phyloP scores from a whole-genome alignment of 75 land plant genomes.

The Picea sitchensis region DNA sequence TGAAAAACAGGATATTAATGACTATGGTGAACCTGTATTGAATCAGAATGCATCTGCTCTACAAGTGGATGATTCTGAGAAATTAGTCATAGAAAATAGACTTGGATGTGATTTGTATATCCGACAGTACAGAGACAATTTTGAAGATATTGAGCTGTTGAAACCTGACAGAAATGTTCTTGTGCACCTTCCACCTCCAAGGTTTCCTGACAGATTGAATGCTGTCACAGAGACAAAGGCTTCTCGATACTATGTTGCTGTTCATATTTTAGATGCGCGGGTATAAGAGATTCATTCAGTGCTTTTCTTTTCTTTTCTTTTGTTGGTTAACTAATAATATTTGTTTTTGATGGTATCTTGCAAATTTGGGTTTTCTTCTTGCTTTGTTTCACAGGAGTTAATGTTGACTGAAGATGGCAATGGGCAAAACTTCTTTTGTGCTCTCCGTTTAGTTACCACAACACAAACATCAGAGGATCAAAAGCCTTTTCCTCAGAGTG shows the following conservation, averaged over 20 bases:
- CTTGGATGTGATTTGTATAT: constrained; percentile 81
- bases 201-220: constrained; percentile 73
- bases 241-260: constrained; percentile 65
- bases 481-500: constrained; percentile 88
- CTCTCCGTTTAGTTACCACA: constrained; percentile 69
- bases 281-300: constrained; percentile 23
- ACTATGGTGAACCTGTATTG: constrained; percentile 5
- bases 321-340: no score
- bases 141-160: constrained; percentile 43
- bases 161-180: constrained; percentile 28
- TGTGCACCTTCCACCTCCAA: constrained; percentile 74
- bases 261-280: constrained; percentile 82
- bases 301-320: background rate
- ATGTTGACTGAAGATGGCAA: constrained; percentile 84
- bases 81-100: constrained; percentile 67
- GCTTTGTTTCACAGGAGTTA: constrained; percentile 58
- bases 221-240: constrained; percentile 40
- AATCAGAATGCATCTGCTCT: constrained; percentile 50
- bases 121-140: constrained; percentile 38
- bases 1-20: constrained; percentile 22
- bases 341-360: background rate
- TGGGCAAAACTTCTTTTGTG: constrained; percentile 83
- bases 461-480: constrained; percentile 64
- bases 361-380: constrained; percentile 1
- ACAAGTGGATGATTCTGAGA: constrained; percentile 84